A percentile compares a stretch with the other conserved stretches of the same genome.
Evolutionary conservation across 2,329 filamentous ascomycete genomes (phyloP).

Genomic region (Fusarium sp.): DNA sequence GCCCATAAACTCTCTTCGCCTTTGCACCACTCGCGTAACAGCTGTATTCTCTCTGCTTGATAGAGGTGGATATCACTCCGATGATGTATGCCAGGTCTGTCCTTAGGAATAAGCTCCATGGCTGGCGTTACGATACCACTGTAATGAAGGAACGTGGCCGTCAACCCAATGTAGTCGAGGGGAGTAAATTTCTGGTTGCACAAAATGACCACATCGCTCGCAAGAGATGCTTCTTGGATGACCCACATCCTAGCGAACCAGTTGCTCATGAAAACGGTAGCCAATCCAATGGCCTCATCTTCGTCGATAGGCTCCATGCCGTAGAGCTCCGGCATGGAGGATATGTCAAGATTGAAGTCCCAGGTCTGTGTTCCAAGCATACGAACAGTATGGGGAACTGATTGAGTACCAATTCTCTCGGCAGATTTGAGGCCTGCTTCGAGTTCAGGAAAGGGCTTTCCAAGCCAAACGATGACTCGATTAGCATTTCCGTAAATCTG

Average conservation of each 20-base stretch:
- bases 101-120: background rate
- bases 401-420: background rate
- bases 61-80: background rate
- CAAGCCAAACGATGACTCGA: slow-evolving; percentile 12
- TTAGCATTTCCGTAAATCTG: slow-evolving; percentile 16
- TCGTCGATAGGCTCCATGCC: background rate
- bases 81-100: background rate
- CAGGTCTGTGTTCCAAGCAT: slow-evolving; percentile 4
- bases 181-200: background rate
- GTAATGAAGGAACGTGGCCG: slow-evolving; percentile 4
- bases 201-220: background rate
- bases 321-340: background rate
- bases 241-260: background rate
- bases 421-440: background rate
- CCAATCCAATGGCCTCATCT: background rate
- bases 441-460: background rate
- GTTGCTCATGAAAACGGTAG: background rate
- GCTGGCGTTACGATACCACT: background rate
- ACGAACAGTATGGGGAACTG: background rate
- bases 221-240: background rate
- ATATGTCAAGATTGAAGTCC: background rate
- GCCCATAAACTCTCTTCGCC: background rate
- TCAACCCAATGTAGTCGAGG: slow-evolving; percentile 6
- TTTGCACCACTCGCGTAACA: slow-evolving; percentile 24
- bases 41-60: background rate